These are phyloP conservation scores for Trichoderma atroviride DNA, from an alignment of 2,329 filamentous ascomycete genomes.

Conservation along the genomic window DNA sequence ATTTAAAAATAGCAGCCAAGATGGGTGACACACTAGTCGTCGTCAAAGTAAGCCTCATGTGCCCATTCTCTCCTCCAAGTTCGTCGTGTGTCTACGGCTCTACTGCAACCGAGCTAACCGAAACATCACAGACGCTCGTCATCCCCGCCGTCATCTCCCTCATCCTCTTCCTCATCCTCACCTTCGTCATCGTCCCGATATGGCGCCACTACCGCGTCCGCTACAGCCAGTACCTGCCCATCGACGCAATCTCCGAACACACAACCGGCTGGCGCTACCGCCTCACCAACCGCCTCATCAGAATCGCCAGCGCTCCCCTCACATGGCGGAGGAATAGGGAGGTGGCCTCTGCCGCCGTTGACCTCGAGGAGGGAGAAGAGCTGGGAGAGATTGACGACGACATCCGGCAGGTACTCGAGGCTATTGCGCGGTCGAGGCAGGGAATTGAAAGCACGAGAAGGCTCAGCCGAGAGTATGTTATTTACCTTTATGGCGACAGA, in stretches of 20 bases:
- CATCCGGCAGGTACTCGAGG: constrained; percentile 46
- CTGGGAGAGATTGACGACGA: constrained; percentile 61
- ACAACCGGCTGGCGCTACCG: constrained; percentile 58
- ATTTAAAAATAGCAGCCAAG: constrained; percentile 20
- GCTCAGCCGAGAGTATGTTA: constrained; percentile 71
- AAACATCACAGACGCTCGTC: constrained; percentile 61
- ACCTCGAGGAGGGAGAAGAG: constrained; percentile 70
- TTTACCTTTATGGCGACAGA: neutral
- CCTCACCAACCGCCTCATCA: constrained; percentile 41
- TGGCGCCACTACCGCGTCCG: constrained; percentile 71
- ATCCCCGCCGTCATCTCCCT: constrained; percentile 72
- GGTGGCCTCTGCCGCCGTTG: constrained; percentile 47
- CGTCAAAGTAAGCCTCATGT: constrained; percentile 39
- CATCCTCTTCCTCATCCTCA: constrained; percentile 66
- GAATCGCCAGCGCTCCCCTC: constrained; percentile 43
- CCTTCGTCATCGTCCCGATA: constrained; percentile 66
- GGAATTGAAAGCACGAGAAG: constrained; percentile 57
- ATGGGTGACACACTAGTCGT: constrained; percentile 42
- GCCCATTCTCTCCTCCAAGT: neutral
- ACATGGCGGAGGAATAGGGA: constrained; percentile 51
- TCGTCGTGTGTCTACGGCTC: neutral
- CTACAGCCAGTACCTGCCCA: constrained; percentile 73
- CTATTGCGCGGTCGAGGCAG: constrained; percentile 37
- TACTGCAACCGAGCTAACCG: neutral
- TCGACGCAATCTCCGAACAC: constrained; percentile 63